Percentiles rank a stretch among this genome's conserved stretches.
Evolutionary conservation across 495 filamentous ascomycete genomes (phyloP).

Genomic region (Penicillium bialowiezense): DNA sequence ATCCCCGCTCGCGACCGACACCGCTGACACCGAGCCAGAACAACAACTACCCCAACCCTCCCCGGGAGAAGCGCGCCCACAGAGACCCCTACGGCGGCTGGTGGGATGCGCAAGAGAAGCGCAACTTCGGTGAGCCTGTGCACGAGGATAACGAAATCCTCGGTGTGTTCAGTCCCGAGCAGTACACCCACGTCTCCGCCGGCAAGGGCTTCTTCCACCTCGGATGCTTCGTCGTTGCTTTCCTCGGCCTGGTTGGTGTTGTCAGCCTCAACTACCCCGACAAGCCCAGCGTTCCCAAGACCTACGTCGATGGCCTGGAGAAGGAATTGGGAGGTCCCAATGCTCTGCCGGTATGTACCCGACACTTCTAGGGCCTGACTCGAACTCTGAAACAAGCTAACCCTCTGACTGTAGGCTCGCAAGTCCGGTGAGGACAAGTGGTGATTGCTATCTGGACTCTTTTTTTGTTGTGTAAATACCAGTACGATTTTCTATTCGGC

Average conservation of each 20-base stretch:
- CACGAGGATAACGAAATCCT: slow-evolving; percentile 97
- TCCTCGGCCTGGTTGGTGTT: slow-evolving; percentile 67
- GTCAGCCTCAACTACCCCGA: slow-evolving; percentile 82
- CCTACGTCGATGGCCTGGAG: slow-evolving; percentile 81
- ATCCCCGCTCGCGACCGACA: neutral
- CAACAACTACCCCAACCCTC: slow-evolving; percentile 88
- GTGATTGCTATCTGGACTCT: slow-evolving; percentile 27
- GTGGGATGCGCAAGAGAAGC: slow-evolving; percentile 97
- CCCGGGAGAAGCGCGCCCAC: slow-evolving; percentile 74
- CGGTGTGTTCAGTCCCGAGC: slow-evolving; percentile 83
- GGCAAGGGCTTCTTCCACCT: slow-evolving; percentile 70
- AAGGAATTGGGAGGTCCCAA: slow-evolving; percentile 76
- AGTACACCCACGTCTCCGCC: slow-evolving; percentile 80
- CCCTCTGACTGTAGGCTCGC: slow-evolving; percentile 33
- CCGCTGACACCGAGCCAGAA: slow-evolving; percentile 57
- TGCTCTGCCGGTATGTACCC: slow-evolving; percentile 38
- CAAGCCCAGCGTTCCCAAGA: slow-evolving; percentile 69
- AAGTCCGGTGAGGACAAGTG: slow-evolving; percentile 42
- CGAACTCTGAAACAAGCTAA: slow-evolving; percentile 3
- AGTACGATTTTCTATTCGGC: slow-evolving; percentile 38
- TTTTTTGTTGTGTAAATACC: slow-evolving; percentile 43
- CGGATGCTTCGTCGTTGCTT: slow-evolving; percentile 66
- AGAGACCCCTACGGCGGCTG: slow-evolving; percentile 92
- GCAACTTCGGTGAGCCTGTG: slow-evolving; percentile 91
- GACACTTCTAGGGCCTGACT: neutral